These are phyloP conservation scores for Saksenaea vasiformis DNA, from an alignment of 371 early-diverging fungal species.

Conservation along the genomic window DNA sequence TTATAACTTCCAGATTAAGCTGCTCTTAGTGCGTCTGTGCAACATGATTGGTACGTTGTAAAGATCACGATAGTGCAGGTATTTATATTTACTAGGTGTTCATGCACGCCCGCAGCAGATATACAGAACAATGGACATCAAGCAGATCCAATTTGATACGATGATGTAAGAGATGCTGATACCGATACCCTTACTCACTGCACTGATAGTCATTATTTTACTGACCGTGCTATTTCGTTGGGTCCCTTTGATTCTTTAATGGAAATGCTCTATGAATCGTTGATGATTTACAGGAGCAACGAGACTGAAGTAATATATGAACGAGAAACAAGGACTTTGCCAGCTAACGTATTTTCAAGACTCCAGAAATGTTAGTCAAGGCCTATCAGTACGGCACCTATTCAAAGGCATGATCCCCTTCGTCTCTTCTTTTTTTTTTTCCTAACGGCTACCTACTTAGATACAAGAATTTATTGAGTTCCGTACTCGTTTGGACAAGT, in stretches of 20 bases:
- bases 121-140: constrained; percentile 79
- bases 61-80: background rate
- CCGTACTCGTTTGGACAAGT: constrained; percentile 66
- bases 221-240: constrained; percentile 64
- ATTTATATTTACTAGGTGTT: constrained; percentile 46
- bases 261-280: constrained; percentile 50
- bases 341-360: constrained; percentile 41
- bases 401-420: constrained; percentile 70
- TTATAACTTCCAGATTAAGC: constrained; percentile 81
- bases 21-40: constrained; percentile 82
- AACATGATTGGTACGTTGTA: constrained; percentile 57
- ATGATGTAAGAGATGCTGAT: constrained; percentile 54
- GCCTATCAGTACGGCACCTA: constrained; percentile 86
- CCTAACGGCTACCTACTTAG: constrained; percentile 18
- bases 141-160: constrained; percentile 89
- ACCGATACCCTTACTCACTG: background rate
- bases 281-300: constrained; percentile 78
- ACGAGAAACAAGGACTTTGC: background rate
- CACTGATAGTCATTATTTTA: constrained; percentile 58
- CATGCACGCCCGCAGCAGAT: constrained; percentile 66
- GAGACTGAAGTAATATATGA: constrained; percentile 56
- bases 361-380: constrained; percentile 85
- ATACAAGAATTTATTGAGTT: constrained; percentile 88
- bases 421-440: too few species aligned
- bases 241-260: constrained; percentile 59